Percentiles rank a stretch among this genome's conserved stretches.
Evolutionary conservation across 805 yeast genomes (phyloP).

Genomic region (Teunomyces gatunensis): DNA sequence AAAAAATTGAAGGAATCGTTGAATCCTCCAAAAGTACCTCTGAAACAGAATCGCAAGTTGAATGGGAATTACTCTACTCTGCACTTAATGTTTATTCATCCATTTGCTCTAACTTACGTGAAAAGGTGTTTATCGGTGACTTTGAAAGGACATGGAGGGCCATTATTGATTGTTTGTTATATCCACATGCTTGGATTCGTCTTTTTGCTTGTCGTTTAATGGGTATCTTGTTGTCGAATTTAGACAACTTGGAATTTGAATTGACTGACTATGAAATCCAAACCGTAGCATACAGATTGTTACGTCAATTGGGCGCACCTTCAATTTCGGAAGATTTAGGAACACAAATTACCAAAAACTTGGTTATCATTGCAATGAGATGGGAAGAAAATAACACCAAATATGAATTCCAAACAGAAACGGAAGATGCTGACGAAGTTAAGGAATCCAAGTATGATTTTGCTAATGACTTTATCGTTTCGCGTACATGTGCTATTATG

Average conservation of each 20-base stretch:
- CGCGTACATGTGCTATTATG: conserved; percentile 59
- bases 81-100: conserved; percentile 53
- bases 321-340: conserved; percentile 61
- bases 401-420: conserved; percentile 25
- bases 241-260: conserved; percentile 33
- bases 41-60: conserved; percentile 38
- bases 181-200: conserved; percentile 93
- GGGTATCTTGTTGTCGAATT: conserved; percentile 48
- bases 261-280: conserved; percentile 52
- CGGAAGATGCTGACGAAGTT: conserved; percentile 20
- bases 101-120: conserved; percentile 38
- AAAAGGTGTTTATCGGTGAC: conserved; percentile 20
- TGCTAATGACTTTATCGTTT: conserved; percentile 60
- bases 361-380: conserved; percentile 55
- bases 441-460: conserved; percentile 18
- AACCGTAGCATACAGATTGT: conserved; percentile 59
- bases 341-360: conserved; percentile 60
- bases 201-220: conserved; percentile 59
- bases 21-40: conserved; percentile 33
- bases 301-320: conserved; percentile 85
- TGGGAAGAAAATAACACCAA: conserved; percentile 54
- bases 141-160: conserved; percentile 49
- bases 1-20: conserved; percentile 22
- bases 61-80: conserved; percentile 79
- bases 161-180: conserved; percentile 57